Evolutionary conservation across 805 yeast genomes (phyloP), one percentile per base, ranked within the genome.

Genomic region (Candida pseudoglaebosa): DNA sequence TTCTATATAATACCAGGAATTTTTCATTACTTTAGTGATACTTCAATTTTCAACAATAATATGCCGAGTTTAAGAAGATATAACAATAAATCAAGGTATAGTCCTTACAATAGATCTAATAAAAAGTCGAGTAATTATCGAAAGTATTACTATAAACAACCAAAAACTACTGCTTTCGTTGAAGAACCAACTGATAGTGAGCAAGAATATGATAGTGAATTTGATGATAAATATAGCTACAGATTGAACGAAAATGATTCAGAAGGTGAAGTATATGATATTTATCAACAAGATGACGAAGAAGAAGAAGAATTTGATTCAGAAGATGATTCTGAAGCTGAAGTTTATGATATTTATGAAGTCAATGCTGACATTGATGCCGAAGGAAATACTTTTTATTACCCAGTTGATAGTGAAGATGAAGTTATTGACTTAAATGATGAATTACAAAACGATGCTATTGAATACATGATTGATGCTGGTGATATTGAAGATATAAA

Each of bases 121-220:
- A 52, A 49, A 29, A 22, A 22, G 8, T 33, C 36, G 21, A 50
- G 50, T 38, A 52, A 50, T 28, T 64, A 62, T 49, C 53, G 67
- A 46, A 56, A 53, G 21, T 59, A 64, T 46, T 58, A 51, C 43
- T 59, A 62, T 39, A 52, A 54, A 30, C 68, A 64, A 45, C 70
- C 67, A 8, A 53, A 56, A 12, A 50, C 55, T 24, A 52, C 49
- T 30, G 71, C 64, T n/a, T 67, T 52, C 41, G 67, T 68, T 24
- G 74, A 68, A 54, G 74, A 68, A 48, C 73, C 74, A 21, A 33
- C 36, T 18, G 64, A 58, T 33, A 58, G 65, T 36, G 69, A 62
- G 26, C 53, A 54, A 13, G 67, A 58, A 24, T 50, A 43, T 10
- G 49, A 52, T 24, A 57, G 51, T 20, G 57, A 52, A 28, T 46